These are phyloP conservation scores for Brassica juncea DNA, from an alignment of 345 rosid genomes.

Conservation along the genomic window DNA sequence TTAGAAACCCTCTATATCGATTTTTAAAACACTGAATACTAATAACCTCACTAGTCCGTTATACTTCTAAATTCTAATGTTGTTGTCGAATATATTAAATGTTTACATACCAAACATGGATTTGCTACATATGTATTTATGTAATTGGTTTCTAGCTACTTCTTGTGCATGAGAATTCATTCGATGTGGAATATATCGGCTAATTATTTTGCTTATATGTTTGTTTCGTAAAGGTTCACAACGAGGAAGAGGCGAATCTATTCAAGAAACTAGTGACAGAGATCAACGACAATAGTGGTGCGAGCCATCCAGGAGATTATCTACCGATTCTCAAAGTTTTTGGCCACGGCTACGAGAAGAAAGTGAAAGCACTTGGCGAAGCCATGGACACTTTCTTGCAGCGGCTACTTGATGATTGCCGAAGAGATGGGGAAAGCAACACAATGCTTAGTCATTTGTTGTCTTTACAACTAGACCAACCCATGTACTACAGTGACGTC, in stretches of 20 bases:
- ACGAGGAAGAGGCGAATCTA: slow-evolving; percentile 30
- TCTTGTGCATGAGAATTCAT: not conserved
- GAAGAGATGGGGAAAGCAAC: slow-evolving; percentile 34
- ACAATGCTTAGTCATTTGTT: slow-evolving; percentile 52
- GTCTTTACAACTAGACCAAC: slow-evolving; percentile 42
- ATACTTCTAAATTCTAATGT: not conserved
- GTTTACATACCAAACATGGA: not conserved
- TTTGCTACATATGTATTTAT: not conserved
- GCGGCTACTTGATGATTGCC: slow-evolving; percentile 45
- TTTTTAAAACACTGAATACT: not conserved
- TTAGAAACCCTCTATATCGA: too few relatives aligned
- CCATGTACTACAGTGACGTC: slow-evolving; percentile 49
- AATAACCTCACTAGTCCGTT: not conserved
- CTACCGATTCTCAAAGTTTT: slow-evolving; percentile 46
- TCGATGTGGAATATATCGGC: not conserved
- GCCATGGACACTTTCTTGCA: slow-evolving; percentile 42
- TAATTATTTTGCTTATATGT: not conserved
- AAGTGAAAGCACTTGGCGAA: slow-evolving; percentile 25
- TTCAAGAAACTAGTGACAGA: slow-evolving; percentile 35
- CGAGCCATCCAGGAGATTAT: slow-evolving; percentile 43
- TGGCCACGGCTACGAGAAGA: slow-evolving; percentile 37
- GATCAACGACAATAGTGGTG: slow-evolving; percentile 22
- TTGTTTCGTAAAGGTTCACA: slow-evolving; percentile 20
- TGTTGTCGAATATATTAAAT: not conserved
- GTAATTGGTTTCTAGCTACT: not conserved